Conservation (phyloP, 805 yeast genomes). For the Alloascoidea hylecoeti region DNA sequence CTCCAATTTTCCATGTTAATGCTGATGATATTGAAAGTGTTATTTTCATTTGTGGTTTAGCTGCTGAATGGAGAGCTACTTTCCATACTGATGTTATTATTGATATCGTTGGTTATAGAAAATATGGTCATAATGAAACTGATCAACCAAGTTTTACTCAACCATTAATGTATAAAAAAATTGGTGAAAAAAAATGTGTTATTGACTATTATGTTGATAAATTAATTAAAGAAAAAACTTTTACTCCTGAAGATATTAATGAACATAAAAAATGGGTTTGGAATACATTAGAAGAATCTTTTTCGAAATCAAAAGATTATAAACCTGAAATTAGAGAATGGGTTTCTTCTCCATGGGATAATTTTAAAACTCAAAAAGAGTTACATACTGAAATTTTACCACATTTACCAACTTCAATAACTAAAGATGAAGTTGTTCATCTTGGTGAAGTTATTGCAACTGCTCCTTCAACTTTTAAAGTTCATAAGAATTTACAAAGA, state of each 20-base stretch:
- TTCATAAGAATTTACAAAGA: slow-evolving; percentile 93
- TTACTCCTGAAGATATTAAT: slow-evolving; percentile 78
- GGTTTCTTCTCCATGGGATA: slow-evolving; percentile 99
- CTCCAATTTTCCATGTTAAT: slow-evolving; percentile 98
- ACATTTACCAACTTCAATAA: slow-evolving; percentile 89
- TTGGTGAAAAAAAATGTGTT: slow-evolving; percentile 80
- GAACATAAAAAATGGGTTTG: slow-evolving; percentile 99
- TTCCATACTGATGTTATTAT: slow-evolving; percentile 94
- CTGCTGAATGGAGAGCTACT: slow-evolving; percentile 96
- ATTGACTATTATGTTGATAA: slow-evolving; percentile 74
- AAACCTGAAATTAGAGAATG: slow-evolving; percentile 89
- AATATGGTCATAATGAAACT: slow-evolving; percentile 98
- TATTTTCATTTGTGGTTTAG: slow-evolving; percentile 83
- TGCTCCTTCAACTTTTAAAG: slow-evolving; percentile 77
- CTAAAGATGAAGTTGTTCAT: slow-evolving; percentile 52
- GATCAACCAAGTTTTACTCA: slow-evolving; percentile 99
- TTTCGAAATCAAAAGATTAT: slow-evolving; percentile 78
- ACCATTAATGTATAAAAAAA: slow-evolving; percentile 90
- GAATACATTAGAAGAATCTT: slow-evolving; percentile 84
- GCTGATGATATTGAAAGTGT: slow-evolving; percentile 96
- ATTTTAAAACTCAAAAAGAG: slow-evolving; percentile 94
- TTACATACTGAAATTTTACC: slow-evolving; percentile 92
- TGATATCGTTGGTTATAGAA: slow-evolving; percentile 97
- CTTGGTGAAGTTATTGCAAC: slow-evolving; percentile 71
- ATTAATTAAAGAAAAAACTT: slow-evolving; percentile 75